Evolutionary conservation across 106 monocot genomes (phyloP), one percentile per base, ranked within the genome.

Genomic region (Apostasia ramifera): DNA sequence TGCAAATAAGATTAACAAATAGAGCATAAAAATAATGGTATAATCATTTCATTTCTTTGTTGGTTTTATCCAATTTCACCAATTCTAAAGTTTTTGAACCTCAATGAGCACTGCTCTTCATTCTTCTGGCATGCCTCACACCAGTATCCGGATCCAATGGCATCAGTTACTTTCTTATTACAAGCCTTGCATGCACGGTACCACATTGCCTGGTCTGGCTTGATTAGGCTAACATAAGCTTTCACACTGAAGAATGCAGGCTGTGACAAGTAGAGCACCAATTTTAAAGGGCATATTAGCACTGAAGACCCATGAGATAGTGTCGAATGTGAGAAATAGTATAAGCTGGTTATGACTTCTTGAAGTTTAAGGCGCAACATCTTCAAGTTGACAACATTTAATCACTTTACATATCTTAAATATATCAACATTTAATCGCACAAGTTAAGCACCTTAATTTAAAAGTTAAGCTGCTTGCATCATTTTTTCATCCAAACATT

Each of bases 51-150:
- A 37, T 63, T 54, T 15, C 6, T 15, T 12, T 4, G 13, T 59
- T 7, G 3, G 5, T 45, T 56, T 37, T 39, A 59, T 40, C n/a
- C 0, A n/a, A n/a, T 3, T 37, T 57, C 6, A 45, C 6, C 44
- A 70, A 14, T 49, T 59, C 46, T 9, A n/a, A 7, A 8, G 1
- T 6, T 64, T 37, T 2, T 63, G 45, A 70, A 98, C 98, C 98
- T 92, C 44, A 98, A 70, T 50, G 90, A 90, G 77, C 85, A 90
- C 63, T 90, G 72, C 41, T 79, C 89, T 67, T 83, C 81, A 80
- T 90, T 93, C 78, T 93, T 98, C 73, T 89, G 89, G 63, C 98
- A 98, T 44, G 76, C 84, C 82, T 98, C 98, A 61, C 98, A 98
- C 93, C 93, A 98, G 55, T 85, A 93, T 2, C 98, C 93, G 69